Conservation (phyloP, 1,284 basidiomycete genomes). For the Trametes pubescens region DNA sequence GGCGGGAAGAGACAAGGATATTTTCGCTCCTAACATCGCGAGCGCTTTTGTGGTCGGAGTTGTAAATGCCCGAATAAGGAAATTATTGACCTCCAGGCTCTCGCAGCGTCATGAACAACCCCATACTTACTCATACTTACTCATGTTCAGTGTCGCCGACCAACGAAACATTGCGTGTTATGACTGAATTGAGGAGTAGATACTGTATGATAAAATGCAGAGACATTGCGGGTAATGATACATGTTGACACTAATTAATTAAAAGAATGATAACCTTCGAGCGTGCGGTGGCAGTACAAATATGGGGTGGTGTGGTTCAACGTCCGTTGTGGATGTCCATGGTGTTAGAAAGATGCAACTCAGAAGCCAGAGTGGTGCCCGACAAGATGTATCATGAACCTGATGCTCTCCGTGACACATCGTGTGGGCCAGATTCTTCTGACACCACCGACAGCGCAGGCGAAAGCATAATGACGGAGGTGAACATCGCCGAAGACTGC, state of each 20-base stretch:
- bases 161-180: no score
- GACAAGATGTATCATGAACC: neutral
- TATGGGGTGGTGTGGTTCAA: neutral
- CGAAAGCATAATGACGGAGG: conserved; percentile 33
- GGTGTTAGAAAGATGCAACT: neutral
- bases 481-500: conserved; percentile 35
- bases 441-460: conserved; percentile 32
- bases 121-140: no score
- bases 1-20: conserved; percentile 23
- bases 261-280: no score
- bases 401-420: neutral
- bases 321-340: neutral
- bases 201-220: neutral
- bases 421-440: conserved; percentile 21
- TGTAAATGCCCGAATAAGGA: no score
- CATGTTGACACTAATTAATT: neutral
- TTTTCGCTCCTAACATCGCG: conserved; percentile 18
- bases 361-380: no score
- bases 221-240: neutral
- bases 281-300: no score
- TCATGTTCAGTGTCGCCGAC: no score
- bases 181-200: no score
- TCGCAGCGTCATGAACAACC: no score
- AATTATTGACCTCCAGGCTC: no score
- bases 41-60: conserved; percentile 17